Percentiles rank a stretch among this genome's conserved stretches.
Conservation (phyloP, 805 yeast genomes). For the Naumovozyma baii region DNA sequence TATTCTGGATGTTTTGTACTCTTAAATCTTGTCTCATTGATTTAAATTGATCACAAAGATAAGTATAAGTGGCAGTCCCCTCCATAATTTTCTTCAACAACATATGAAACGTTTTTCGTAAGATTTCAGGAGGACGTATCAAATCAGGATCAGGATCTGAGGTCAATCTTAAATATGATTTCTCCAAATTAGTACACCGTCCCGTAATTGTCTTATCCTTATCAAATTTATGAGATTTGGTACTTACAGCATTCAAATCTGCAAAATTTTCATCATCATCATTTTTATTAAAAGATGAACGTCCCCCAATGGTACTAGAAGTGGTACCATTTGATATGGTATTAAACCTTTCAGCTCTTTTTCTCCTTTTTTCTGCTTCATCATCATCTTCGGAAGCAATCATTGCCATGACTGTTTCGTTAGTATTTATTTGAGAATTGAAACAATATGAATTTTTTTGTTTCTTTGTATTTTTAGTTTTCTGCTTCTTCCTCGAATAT, state of each 20-base stretch:
- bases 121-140: conserved; percentile 64
- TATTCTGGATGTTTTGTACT: conserved; percentile 76
- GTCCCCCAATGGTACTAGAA: background rate
- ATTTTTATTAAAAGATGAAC: conserved; percentile 6
- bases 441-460: background rate
- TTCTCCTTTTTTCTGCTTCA: conserved; percentile 24
- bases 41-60: conserved; percentile 81
- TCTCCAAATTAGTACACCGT: conserved; percentile 54
- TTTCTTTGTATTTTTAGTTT: background rate
- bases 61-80: conserved; percentile 52
- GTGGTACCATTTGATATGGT: conserved; percentile 5
- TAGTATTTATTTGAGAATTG: background rate
- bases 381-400: conserved; percentile 1
- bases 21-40: conserved; percentile 88
- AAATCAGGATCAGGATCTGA: conserved; percentile 81
- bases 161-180: conserved; percentile 72
- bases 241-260: conserved; percentile 23
- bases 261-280: conserved; percentile 19
- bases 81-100: conserved; percentile 44
- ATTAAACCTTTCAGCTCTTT: conserved; percentile 32
- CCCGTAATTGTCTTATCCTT: conserved; percentile 46
- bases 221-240: conserved; percentile 26
- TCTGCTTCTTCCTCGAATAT: background rate
- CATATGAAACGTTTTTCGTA: conserved; percentile 47
- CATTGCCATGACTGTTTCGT: background rate